These are phyloP conservation scores for Moniliella sp. DNA, from an alignment of 1,284 basidiomycete genomes.

Conservation along the genomic window DNA sequence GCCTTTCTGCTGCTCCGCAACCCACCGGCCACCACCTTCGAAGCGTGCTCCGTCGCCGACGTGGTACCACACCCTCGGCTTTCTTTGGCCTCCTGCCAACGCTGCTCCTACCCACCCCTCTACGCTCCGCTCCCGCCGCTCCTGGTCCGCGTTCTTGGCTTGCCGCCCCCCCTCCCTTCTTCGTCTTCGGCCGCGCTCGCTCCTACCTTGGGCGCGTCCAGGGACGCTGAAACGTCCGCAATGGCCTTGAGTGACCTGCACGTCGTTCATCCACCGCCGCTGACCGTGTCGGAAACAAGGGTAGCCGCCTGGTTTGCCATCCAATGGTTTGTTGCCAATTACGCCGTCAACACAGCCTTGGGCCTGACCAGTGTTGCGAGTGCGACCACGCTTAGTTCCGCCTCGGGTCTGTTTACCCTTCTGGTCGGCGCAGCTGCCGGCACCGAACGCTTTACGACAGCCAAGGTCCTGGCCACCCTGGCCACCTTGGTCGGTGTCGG, in stretches of 20 bases:
- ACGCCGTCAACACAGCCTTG: constrained; percentile 23
- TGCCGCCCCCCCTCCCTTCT: background rate
- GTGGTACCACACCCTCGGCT: too few relatives aligned
- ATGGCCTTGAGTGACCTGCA: background rate
- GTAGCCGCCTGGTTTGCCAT: constrained; percentile 23
- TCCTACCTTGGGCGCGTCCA: background rate
- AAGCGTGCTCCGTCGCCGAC: too few relatives aligned
- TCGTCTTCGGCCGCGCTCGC: background rate
- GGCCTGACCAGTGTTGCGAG: constrained; percentile 28
- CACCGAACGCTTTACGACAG: constrained; percentile 55
- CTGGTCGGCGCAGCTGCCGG: constrained; percentile 59
- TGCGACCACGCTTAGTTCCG: constrained; percentile 40
- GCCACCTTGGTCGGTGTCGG: constrained; percentile 62
- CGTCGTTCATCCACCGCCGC: constrained; percentile 9
- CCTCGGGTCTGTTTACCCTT: constrained; percentile 79
- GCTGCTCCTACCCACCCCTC: too few relatives aligned
- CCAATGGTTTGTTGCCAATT: constrained; percentile 31
- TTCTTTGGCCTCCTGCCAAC: too few relatives aligned
- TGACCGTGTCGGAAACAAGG: constrained; percentile 21
- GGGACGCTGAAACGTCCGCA: background rate
- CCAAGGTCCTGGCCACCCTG: constrained; percentile 59
- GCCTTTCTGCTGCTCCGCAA: constrained; percentile 38
- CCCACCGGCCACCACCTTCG: too few relatives aligned
- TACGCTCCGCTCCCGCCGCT: too few relatives aligned
- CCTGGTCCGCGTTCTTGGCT: too few relatives aligned